Evolutionary conservation across 148 eudicot genomes (phyloP).

Genomic region (Dianthus caryophyllus): DNA sequence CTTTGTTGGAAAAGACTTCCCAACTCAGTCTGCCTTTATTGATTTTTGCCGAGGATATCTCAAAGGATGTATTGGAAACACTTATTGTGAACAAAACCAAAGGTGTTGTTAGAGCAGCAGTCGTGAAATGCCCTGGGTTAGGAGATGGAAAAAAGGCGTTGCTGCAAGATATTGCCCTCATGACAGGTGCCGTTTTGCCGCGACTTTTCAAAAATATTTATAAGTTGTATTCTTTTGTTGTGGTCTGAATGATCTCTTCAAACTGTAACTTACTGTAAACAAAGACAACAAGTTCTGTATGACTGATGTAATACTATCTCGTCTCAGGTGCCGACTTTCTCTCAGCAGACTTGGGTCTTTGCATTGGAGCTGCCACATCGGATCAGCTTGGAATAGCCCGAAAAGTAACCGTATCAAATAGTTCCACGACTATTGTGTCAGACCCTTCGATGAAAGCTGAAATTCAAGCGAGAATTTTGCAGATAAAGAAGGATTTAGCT

Average conservation of each 20-base stretch:
- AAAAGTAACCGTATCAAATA: constrained; percentile 67
- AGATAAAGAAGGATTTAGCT: constrained; percentile 89
- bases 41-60: constrained; percentile 82
- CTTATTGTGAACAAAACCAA: constrained; percentile 60
- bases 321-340: constrained; percentile 87
- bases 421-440: constrained; percentile 72
- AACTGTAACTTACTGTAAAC: background rate
- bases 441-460: constrained; percentile 82
- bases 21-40: constrained; percentile 84
- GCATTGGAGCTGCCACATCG: constrained; percentile 65
- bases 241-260: background rate
- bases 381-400: constrained; percentile 93
- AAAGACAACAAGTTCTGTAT: background rate
- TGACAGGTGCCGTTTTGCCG: constrained; percentile 89
- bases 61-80: constrained; percentile 59
- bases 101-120: constrained; percentile 76
- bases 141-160: constrained; percentile 73
- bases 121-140: constrained; percentile 83
- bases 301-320: constrained; percentile 1
- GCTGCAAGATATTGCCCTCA: constrained; percentile 86
- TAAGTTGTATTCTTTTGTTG: background rate
- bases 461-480: constrained; percentile 76
- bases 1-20: constrained; percentile 75
- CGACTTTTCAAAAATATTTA: background rate
- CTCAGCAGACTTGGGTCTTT: constrained; percentile 72